Percentiles rank a stretch among this genome's conserved stretches.
Conservation (phyloP, 352 stramenopile species). For the Pythium apleroticum region DNA sequence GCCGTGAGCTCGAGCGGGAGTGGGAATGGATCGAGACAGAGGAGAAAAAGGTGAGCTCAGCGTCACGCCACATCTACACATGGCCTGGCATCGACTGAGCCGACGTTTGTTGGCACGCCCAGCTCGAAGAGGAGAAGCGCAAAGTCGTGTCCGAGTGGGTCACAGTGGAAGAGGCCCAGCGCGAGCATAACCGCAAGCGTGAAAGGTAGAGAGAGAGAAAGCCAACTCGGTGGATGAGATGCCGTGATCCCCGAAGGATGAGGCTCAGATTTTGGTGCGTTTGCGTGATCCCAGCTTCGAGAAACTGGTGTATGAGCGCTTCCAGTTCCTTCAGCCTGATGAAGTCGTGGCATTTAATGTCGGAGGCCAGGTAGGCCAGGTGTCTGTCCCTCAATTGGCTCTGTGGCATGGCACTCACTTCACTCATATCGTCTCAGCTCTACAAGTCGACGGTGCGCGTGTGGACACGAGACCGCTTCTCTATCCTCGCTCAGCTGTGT, state of each 20-base stretch:
- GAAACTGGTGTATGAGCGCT: conserved; percentile 47
- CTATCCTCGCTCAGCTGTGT: conserved; percentile 78
- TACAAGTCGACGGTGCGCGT: conserved; percentile 73
- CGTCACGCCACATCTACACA: background rate
- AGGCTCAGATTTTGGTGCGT: background rate
- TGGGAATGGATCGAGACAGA: conserved; percentile 54
- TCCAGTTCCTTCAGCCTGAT: conserved; percentile 51
- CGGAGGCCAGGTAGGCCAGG: conserved; percentile 40
- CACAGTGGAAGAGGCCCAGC: conserved; percentile 58
- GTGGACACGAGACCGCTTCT: conserved; percentile 78
- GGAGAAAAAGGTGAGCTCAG: conserved; percentile 51
- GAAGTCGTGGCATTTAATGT: conserved; percentile 72
- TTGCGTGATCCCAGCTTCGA: conserved; percentile 47
- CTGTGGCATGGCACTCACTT: too few relatives aligned
- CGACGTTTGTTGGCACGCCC: background rate
- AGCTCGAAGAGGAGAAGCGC: conserved; percentile 78
- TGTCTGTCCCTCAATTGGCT: too few relatives aligned
- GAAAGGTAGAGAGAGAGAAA: conserved; percentile 40
- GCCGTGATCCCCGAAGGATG: background rate
- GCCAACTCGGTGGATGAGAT: background rate
- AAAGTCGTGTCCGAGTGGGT: conserved; percentile 75
- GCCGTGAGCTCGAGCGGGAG: conserved; percentile 62
- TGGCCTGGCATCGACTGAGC: background rate
- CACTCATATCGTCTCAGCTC: conserved; percentile 30
- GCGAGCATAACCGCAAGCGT: conserved; percentile 61